Base-by-base conservation (phyloP, 176 grass and related monocot genomes). In the Oryza coarctata region DNA sequence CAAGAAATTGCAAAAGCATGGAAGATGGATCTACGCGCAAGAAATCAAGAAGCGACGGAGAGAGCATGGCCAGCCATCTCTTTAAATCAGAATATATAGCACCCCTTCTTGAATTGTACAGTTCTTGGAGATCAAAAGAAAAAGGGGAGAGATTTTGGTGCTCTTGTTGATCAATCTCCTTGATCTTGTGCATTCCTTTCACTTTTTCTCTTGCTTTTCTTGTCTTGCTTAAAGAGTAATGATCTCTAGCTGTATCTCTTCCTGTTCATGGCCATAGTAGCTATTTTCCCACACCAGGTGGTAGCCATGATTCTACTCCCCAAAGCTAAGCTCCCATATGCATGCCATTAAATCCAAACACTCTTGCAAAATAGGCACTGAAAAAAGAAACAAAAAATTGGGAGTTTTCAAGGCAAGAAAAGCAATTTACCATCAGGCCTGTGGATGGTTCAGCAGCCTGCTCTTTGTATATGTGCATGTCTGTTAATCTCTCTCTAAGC, bases 401-500 rank as follows among this genome's bases (percentile, higher is more conserved):
- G 1, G 20, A 55, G 6, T 2, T 43, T 49, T 63, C 29, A 74
- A 28, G 4, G 29, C 47, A 80, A 70, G 63, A 80, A 50, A 80
- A 69, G 40, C 32, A 40, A 75, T 79, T n/a, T 80, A 89, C 87
- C 87, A 85, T 89, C n/a, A 71, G 28, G 41, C 67, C 82, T 40
- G 40, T 76, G 82, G 82, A 89, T 76, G 71, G 52, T 31, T 41
- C 39, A 71, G 82, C 70, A 9, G 6, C 55, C 15, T 81, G 64
- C 52, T 71, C 77, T 31, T 89, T 41, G 47, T 70, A 65, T 39
- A 85, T 76, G 18, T 89, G 70, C 82, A 89, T 89, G 17, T 9
- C 75, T 57, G 65, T 33, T 75, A 55, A 52, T 52, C 9, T 20
- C 7, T 68, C 23, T 28, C 14, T 23, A 18, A 14, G 47, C 11